A percentile compares a stretch with the other conserved stretches of the same genome.
Conservation (phyloP, 1,284 basidiomycete species). For the Cystobasidiaceae sp. region DNA sequence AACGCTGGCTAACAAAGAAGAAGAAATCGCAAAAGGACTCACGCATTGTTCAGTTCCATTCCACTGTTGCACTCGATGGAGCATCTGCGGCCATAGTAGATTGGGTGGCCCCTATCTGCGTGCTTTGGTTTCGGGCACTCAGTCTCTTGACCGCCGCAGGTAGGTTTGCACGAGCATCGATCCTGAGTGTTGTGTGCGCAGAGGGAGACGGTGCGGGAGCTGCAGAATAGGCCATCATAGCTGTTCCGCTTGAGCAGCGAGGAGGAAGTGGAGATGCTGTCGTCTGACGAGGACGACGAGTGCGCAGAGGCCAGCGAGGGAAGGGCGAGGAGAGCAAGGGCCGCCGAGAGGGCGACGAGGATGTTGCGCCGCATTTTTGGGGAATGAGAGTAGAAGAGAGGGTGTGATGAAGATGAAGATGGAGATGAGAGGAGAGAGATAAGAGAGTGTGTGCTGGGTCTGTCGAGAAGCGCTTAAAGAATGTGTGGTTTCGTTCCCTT, state of each 20-base stretch:
- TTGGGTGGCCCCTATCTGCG: background rate
- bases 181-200: constrained; percentile 1
- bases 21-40: background rate
- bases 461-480: too few species aligned
- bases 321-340: background rate
- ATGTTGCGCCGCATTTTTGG: constrained; percentile 10
- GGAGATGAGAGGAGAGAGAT: background rate
- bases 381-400: background rate
- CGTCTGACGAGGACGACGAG: background rate
- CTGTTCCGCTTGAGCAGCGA: background rate
- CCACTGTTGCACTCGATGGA: constrained; percentile 9
- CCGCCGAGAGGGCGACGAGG: constrained; percentile 1
- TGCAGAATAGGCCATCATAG: background rate
- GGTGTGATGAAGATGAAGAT: background rate
- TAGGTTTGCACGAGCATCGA: background rate
- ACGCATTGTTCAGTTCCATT: background rate
- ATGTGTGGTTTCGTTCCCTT: too few species aligned
- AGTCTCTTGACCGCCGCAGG: background rate
- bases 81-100: constrained; percentile 3
- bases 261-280: background rate
- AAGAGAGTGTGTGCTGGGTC: background rate
- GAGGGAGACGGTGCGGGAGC: background rate
- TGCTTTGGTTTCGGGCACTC: background rate
- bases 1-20: background rate
- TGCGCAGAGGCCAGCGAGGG: background rate